Conservation (phyloP, 1,139 yeast genomes). For the Ashbya aceris region DNA sequence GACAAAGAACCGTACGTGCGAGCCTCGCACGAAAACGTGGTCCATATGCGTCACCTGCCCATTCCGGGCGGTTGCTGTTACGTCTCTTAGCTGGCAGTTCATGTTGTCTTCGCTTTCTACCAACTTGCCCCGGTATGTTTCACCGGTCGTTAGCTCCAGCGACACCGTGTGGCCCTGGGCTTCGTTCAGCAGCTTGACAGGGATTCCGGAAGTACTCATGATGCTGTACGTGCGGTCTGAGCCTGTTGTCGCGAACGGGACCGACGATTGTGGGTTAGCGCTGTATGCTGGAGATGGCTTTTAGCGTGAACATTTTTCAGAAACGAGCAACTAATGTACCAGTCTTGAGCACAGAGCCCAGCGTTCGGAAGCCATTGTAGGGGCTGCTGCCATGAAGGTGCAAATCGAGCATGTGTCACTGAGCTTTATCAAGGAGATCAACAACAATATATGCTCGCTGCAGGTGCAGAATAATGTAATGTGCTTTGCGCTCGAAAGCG, state of each 20-base stretch:
- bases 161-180: constrained; percentile 84
- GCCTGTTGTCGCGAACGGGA: too few species aligned
- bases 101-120: constrained; percentile 76
- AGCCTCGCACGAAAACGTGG: constrained; percentile 85
- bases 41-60: constrained; percentile 73
- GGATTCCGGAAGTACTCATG: constrained; percentile 47
- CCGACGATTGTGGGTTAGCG: too few species aligned
- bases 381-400: constrained; percentile 16
- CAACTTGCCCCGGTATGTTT: constrained; percentile 77
- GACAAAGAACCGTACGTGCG: constrained; percentile 73
- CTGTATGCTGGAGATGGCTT: too few species aligned
- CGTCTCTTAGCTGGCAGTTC: constrained; percentile 84
- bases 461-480: constrained; percentile 21
- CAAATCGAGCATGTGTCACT: constrained; percentile 27
- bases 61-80: constrained; percentile 65
- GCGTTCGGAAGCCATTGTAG: not conserved
- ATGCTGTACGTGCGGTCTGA: not conserved
- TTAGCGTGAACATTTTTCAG: too few species aligned
- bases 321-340: too few species aligned
- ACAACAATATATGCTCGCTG: constrained; percentile 19
- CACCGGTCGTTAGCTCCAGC: constrained; percentile 78
- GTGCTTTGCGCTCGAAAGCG: constrained; percentile 23
- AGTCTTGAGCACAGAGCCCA: too few species aligned
- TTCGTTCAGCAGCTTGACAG: constrained; percentile 79
- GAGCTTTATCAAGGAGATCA: constrained; percentile 21